Base-by-base conservation (phyloP, 768 basidiomycete genomes). In the Saitozyma podzolica region DNA sequence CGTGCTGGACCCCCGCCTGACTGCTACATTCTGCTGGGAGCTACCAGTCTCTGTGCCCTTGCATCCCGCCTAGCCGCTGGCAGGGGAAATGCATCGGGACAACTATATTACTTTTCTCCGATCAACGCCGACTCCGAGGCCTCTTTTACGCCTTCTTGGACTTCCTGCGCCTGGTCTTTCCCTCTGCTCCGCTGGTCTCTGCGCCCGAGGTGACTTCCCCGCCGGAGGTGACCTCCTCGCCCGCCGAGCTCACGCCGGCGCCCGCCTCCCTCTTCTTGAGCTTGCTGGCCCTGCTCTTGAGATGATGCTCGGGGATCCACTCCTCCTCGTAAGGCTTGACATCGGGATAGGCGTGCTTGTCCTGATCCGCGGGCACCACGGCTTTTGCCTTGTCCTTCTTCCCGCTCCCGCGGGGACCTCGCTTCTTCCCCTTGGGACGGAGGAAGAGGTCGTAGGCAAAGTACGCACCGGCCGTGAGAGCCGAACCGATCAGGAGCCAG, bases 301-400 rank as follows among this genome's bases (percentile, higher is more conserved):
- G 47, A 57, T 78, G 78, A 17, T 75, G 72, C 17, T 67, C 75
- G 9, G 80, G 80, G 59, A 82, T 80, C 80, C 79, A 82, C 47
- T 80, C 79, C 64, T 80, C 79, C 56, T 80, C 79, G 57, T 78
- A 79, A 14, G 79, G 76, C 63, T 76, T 74, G 51, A 74, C 77
- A 39, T 67, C 58, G 39, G 70, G 77, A 45, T 77, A 76, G 49
- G 66, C 69, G 11, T 49, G 69, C 5, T 57, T 72, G 2, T 61
- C 67, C n/a, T 59, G 49, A 11, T 66, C 60, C 54, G 71, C 71
- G 39, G 68, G 64, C 17, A 75, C 72, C 42, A 75, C 74, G 16
- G 66, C 61, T 59, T 73, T 66, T 42, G 58, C 41, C 40, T 58
- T 61, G 17, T 56, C 59, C 40, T 58, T 13, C 58, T 68, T 56